Base-by-base conservation (phyloP, 1,284 basidiomycete genomes). In the Salmacisia buchloeana region DNA sequence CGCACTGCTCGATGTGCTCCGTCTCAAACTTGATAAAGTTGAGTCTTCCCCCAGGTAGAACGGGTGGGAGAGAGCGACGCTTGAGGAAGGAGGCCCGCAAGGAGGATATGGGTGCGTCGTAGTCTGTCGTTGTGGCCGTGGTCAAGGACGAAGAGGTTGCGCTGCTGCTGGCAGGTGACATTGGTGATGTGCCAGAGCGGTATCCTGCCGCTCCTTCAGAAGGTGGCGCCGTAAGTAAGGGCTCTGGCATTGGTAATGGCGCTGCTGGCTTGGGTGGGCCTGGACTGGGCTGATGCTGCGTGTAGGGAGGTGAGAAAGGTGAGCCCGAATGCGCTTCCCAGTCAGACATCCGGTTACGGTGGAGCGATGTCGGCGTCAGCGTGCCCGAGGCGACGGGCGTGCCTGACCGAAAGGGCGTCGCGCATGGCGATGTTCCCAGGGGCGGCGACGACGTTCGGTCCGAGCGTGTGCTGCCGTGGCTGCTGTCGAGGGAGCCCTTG, bases 1-100 rank as follows among this genome's bases (percentile, higher is more conserved):
- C 87, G 76, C 94, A 92, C 12, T 68, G 66, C 60, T 89, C 83
- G 72, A 98, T 90, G 74, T 92, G 85, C 70, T 89, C 87, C 63
- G 96, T 98, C 82, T 99, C 91, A 82, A 97, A 98, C 43, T 94
- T 89, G 81, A 91, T 91, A 80, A 98, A 99, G 82, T 98, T 98
- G 78, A 99, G 87, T 43, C 93, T 89, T 4, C 96, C 96, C 25
- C 96, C 96, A 0, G 96, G 77, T 39, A 79, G 60, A 2, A 66
- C 62, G 13, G 73, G 58, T 3, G 77, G 77, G 9, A 79, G 64
- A 5, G 75, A 77, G 39, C 77, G 68, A 1, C 74, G 67, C 27
- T 67, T 68, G 62, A 76, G 64, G 5, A 76, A 63, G 3, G 69
- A 71, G 27, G 73, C 74, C 33, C 69, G 68, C 38, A 76, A 70